A percentile compares a stretch with the other conserved stretches of the same genome.
phyloP scores from a whole-genome alignment of 2,329 filamentous ascomycete species.

The Clonostachys sp. region DNA sequence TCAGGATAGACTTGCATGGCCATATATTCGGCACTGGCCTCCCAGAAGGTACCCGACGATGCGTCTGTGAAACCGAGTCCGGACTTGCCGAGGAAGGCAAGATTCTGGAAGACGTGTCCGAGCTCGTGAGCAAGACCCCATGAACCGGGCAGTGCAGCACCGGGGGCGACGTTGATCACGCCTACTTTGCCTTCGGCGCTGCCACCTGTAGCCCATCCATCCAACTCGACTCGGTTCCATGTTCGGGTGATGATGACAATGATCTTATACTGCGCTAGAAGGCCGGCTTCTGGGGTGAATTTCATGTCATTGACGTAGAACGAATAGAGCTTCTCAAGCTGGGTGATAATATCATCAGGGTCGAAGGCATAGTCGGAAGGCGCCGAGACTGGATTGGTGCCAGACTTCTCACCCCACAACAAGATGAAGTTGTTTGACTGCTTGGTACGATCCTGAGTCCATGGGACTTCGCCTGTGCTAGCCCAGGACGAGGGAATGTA shows the following conservation, averaged over 20 bases:
- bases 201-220: constrained; percentile 1
- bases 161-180: constrained; percentile 1
- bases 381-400: background rate
- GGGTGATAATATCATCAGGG: background rate
- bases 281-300: constrained; percentile 1
- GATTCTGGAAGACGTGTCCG: constrained; percentile 1
- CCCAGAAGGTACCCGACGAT: constrained; percentile 1
- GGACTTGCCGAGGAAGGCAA: background rate
- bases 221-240: background rate
- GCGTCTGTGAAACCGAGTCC: constrained; percentile 1
- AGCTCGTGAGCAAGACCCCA: constrained; percentile 1
- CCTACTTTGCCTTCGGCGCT: constrained; percentile 1
- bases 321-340: background rate
- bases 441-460: background rate
- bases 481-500: background rate
- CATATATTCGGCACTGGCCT: constrained; percentile 1
- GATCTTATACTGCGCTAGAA: constrained; percentile 1
- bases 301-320: constrained; percentile 1
- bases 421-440: constrained; percentile 1
- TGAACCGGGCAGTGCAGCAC: background rate
- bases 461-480: background rate
- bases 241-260: constrained; percentile 1
- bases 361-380: background rate
- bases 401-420: constrained; percentile 1
- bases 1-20: constrained; percentile 1